Evolutionary conservation across 1,284 basidiomycete genomes (phyloP).

Genomic region (Taiwanofungus camphoratus): DNA sequence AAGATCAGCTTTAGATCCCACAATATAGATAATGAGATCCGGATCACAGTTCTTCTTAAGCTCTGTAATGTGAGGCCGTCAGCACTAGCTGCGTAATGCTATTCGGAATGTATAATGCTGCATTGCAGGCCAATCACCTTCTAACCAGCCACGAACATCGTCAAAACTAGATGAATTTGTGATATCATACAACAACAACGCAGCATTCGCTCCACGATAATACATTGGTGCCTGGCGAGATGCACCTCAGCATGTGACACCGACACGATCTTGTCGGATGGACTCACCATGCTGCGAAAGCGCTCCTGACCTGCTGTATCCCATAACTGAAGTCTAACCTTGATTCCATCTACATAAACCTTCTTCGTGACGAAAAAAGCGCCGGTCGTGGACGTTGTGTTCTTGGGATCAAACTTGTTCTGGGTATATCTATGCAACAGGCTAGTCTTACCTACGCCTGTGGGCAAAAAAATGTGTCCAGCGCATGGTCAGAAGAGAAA

Average conservation of each 20-base stretch:
- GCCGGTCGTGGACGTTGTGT: slow-evolving; percentile 88
- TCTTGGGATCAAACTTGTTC: slow-evolving; percentile 82
- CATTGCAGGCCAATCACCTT: slow-evolving; percentile 45
- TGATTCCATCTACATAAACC: slow-evolving; percentile 80
- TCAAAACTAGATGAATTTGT: slow-evolving; percentile 88
- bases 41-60: slow-evolving; percentile 82
- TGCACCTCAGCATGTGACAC: neutral
- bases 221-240: slow-evolving; percentile 87
- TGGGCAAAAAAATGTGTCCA: slow-evolving; percentile 4
- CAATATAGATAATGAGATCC: slow-evolving; percentile 87
- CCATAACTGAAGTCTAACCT: slow-evolving; percentile 86
- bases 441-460: slow-evolving; percentile 95
- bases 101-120: neutral
- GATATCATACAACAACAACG: slow-evolving; percentile 95
- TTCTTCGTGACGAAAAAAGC: slow-evolving; percentile 96
- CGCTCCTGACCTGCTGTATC: slow-evolving; percentile 98
- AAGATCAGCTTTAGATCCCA: slow-evolving; percentile 86
- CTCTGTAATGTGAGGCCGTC: slow-evolving; percentile 42
- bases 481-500: slow-evolving; percentile 1
- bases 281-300: slow-evolving; percentile 84
- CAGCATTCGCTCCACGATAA: slow-evolving; percentile 96
- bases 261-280: slow-evolving; percentile 9
- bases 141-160: slow-evolving; percentile 90
- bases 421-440: slow-evolving; percentile 91
- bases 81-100: slow-evolving; percentile 1